Conservation (phyloP, 768 basidiomycete genomes). For the Pleurotus tuber-regium region DNA sequence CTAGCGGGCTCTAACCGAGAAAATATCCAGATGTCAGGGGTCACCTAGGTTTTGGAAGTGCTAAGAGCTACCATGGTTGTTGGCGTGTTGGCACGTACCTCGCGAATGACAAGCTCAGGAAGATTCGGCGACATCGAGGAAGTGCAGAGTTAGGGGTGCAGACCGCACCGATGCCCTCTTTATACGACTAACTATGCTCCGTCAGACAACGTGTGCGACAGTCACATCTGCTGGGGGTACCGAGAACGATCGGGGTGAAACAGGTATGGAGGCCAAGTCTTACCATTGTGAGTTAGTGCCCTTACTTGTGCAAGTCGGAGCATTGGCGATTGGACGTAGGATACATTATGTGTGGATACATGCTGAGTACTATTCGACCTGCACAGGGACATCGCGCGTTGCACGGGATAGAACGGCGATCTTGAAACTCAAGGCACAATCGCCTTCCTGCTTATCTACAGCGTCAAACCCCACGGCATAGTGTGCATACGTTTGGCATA, state of each 20-base stretch:
- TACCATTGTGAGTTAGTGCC: neutral
- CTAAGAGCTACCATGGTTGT: neutral
- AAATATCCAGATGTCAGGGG: slow-evolving; percentile 60
- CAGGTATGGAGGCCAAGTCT: too few species aligned
- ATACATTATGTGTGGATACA: too few species aligned
- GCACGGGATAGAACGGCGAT: slow-evolving; percentile 1
- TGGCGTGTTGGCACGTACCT: slow-evolving; percentile 24
- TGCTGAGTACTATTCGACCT: neutral
- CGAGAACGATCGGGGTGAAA: neutral
- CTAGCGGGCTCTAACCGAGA: slow-evolving; percentile 41
- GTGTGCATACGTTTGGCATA: too few species aligned
- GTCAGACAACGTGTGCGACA: neutral
- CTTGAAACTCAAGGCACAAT: neutral
- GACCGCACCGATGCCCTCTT: too few species aligned
- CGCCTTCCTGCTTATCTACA: too few species aligned
- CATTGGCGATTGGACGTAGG: neutral
- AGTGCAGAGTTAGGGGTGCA: neutral
- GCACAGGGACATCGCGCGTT: neutral
- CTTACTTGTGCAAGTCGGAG: neutral
- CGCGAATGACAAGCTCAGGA: slow-evolving; percentile 39
- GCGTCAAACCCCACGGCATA: too few species aligned
- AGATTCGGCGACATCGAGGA: slow-evolving; percentile 5
- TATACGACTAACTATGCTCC: too few species aligned
- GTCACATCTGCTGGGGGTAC: neutral
- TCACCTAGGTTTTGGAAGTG: too few species aligned